Evolutionary conservation across 1,139 yeast genomes (phyloP), one percentile per base, ranked within the genome.

Genomic region (Kodamaea ohmeri): DNA sequence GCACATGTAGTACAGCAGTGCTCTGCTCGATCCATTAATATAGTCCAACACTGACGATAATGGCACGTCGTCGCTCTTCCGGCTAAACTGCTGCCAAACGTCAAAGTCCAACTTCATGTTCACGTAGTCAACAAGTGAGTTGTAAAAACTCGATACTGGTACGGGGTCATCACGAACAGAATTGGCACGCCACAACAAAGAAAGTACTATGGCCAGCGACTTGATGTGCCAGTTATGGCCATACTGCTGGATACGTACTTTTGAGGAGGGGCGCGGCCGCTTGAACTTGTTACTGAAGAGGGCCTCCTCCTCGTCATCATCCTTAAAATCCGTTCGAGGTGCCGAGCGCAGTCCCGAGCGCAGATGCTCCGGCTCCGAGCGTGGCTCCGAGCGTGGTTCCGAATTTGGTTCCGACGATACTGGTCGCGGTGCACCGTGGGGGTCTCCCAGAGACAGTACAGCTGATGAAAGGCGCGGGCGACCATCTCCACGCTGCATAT

Each of bases 211-310:
- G 2, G 85, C 79, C 0, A 88, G 88, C 0, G 88, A 71, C 32
- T 73, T 67, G 20, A 89, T 65, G 46, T 82, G 88, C 96, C 97
- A 90, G 52, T 87, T 90, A 41, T 75, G 72, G 0, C 85, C 82
- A 56, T 90, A 92, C 49, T 78, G 81, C 32, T 73, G 74, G 2
- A 80, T 56, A 41, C 72, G 73, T 18, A 82, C 74, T 53, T 69
- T 80, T 13, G 70, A 68, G 11, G 56, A 55, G 11, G 53, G 58
- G 24, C 52, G 57, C 19, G 44, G 49, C 45, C 50, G 49, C 27
- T 46, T 47, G 25, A 38, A 47, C 40, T 34, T 53, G 27, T 16
- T 39, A 2, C 41, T 35, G 30, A 35, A 35, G 9, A 39, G 32
- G 4, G 29, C 11, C 9, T 37, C 41, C 11, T 34, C 39, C 2